phyloP scores from a whole-genome alignment of 2,329 filamentous ascomycete species.

The Cytospora paraplurivora region DNA sequence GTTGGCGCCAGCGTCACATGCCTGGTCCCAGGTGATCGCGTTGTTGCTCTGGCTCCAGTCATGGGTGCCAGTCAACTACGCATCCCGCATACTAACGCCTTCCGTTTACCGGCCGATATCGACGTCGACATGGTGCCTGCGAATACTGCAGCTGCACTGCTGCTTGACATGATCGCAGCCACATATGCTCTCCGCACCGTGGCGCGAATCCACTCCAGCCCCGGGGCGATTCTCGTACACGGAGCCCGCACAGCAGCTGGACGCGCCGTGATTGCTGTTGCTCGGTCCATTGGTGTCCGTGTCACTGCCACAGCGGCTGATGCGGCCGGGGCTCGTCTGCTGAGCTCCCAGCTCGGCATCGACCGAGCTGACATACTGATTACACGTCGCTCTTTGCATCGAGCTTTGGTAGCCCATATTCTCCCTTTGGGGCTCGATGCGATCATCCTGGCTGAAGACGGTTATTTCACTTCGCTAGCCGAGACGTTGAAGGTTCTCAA shows the following conservation, averaged over 20 bases:
- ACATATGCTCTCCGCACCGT: not conserved
- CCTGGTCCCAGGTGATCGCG: not conserved
- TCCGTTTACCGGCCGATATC: too few species aligned
- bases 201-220: not conserved
- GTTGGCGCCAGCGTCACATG: not conserved
- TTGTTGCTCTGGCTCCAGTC: not conserved
- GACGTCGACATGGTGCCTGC: too few species aligned
- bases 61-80: not conserved
- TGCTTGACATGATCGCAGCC: not conserved
- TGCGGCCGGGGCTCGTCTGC: not conserved
- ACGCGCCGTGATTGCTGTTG: not conserved
- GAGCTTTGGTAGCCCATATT: too few species aligned
- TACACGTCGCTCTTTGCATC: too few species aligned
- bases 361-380: not conserved
- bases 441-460: not conserved
- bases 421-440: too few species aligned
- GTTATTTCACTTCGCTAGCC: too few species aligned
- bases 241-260: not conserved
- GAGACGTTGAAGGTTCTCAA: not conserved
- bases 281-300: not conserved
- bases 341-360: not conserved
- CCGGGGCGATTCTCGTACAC: slow-evolving; percentile 6
- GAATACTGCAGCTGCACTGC: too few species aligned
- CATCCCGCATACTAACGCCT: too few species aligned
- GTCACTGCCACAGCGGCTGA: not conserved